These are phyloP conservation scores for Xylaria sp. DNA, from an alignment of 2,329 filamentous ascomycete species.

Conservation along the genomic window DNA sequence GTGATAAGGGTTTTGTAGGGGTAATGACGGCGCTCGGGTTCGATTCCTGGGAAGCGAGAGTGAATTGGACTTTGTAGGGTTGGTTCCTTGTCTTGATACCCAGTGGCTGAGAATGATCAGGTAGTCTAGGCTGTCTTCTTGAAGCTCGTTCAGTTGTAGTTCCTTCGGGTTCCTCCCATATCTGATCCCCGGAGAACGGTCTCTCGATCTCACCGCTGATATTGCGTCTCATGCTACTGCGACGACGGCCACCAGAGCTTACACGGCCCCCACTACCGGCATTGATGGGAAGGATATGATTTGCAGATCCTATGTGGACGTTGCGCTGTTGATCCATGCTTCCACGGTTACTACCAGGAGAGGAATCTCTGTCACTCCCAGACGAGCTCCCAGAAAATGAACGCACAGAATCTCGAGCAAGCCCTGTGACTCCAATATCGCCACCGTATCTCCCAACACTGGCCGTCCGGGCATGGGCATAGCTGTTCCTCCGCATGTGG, in stretches of 20 bases:
- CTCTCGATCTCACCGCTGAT: constrained; percentile 74
- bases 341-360: constrained; percentile 47
- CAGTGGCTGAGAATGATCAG: constrained; percentile 57
- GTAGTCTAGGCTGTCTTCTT: constrained; percentile 40
- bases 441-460: constrained; percentile 63
- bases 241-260: constrained; percentile 59
- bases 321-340: constrained; percentile 50
- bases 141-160: constrained; percentile 46
- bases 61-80: constrained; percentile 69
- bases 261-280: constrained; percentile 52
- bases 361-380: constrained; percentile 57
- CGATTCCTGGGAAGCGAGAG: constrained; percentile 56
- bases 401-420: constrained; percentile 57
- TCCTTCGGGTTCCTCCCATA: constrained; percentile 88
- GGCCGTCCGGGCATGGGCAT: constrained; percentile 72
- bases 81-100: constrained; percentile 72
- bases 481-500: constrained; percentile 76
- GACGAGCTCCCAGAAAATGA: constrained; percentile 65
- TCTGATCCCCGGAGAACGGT: constrained; percentile 79
- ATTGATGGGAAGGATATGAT: constrained; percentile 57
- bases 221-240: constrained; percentile 74
- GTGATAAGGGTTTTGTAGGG: constrained; percentile 56
- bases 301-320: constrained; percentile 48
- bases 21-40: constrained; percentile 49
- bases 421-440: constrained; percentile 58